These are phyloP conservation scores for Mycosarcoma mackinlayi DNA, from an alignment of 1,284 basidiomycete genomes.

Conservation along the genomic window DNA sequence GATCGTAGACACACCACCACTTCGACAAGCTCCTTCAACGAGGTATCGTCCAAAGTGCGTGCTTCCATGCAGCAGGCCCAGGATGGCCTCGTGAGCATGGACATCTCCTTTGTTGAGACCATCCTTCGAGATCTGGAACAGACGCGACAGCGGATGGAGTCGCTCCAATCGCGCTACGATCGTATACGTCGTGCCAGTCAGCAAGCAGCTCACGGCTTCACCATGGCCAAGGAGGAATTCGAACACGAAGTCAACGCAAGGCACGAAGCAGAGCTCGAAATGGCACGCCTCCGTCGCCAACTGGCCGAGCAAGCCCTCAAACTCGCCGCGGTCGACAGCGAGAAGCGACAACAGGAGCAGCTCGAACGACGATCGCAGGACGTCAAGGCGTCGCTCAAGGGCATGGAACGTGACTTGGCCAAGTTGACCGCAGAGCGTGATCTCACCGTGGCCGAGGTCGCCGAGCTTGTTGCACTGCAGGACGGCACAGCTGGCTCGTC, in stretches of 20 bases:
- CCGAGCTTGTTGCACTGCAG: conserved; percentile 80
- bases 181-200: conserved; percentile 83
- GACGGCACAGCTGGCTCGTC: conserved; percentile 69
- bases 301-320: conserved; percentile 89
- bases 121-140: conserved; percentile 79
- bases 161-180: conserved; percentile 82
- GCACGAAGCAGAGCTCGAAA: conserved; percentile 89
- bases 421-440: conserved; percentile 89
- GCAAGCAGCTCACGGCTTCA: conserved; percentile 89
- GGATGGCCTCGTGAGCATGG: conserved; percentile 76
- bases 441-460: conserved; percentile 89
- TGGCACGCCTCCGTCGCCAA: conserved; percentile 82
- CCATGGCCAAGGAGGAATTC: conserved; percentile 91
- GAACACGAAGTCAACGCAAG: conserved; percentile 87
- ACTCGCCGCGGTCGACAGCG: conserved; percentile 83
- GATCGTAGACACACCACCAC: conserved; percentile 3
- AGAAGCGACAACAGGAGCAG: conserved; percentile 76
- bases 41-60: conserved; percentile 71
- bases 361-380: conserved; percentile 83
- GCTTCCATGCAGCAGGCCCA: conserved; percentile 76
- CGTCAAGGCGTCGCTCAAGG: conserved; percentile 79
- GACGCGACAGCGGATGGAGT: conserved; percentile 75
- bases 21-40: conserved; percentile 40
- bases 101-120: conserved; percentile 79
- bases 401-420: conserved; percentile 85